Conservation (phyloP, 2,329 filamentous ascomycete genomes). For the Trichophyton schoenleinii region DNA sequence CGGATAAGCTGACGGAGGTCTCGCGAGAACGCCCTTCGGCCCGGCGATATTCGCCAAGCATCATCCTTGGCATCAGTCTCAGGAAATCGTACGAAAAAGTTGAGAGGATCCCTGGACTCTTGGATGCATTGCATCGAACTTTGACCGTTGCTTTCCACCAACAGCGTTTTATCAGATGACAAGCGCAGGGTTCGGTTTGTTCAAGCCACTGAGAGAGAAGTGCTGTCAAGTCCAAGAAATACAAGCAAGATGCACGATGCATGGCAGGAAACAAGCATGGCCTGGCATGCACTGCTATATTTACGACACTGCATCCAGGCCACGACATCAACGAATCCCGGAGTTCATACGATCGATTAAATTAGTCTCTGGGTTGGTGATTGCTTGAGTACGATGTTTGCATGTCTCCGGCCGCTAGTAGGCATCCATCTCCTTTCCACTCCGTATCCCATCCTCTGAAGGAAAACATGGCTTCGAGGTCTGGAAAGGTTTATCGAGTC, state of each 20-base stretch:
- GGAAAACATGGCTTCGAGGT: background rate
- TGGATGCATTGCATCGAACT: background rate
- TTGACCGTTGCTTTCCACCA: background rate
- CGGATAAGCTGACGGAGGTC: background rate
- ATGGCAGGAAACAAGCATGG: background rate
- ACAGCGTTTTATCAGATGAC: background rate
- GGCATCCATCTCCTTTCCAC: background rate
- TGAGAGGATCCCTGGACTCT: background rate
- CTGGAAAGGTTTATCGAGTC: background rate
- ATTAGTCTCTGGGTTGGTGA: background rate
- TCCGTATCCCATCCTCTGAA: background rate
- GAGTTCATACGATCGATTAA: background rate
- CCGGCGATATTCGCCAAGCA: background rate
- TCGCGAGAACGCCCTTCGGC: background rate
- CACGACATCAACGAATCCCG: background rate
- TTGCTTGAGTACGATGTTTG: background rate
- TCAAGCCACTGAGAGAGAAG: background rate
- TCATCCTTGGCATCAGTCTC: background rate
- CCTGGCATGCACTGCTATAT: background rate
- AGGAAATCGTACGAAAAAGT: background rate
- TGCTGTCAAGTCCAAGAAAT: background rate
- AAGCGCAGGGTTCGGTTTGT: background rate
- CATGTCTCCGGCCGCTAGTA: background rate
- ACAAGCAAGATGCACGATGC: background rate
- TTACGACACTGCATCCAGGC: background rate